Evolutionary conservation across 2,329 filamentous ascomycete genomes (phyloP).

Genomic region (Alternaria atra): DNA sequence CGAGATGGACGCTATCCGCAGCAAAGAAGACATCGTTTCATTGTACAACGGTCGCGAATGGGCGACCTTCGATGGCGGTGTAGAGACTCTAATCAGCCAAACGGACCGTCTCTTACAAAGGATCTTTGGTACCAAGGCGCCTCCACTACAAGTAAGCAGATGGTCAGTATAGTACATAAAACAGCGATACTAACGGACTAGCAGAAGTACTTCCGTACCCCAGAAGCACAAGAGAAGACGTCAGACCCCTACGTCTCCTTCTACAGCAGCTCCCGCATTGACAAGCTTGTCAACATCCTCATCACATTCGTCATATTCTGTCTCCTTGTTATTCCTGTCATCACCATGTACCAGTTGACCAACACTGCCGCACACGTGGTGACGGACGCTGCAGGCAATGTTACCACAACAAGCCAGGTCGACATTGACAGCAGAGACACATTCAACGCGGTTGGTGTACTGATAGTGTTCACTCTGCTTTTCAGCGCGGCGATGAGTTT

Average conservation of each 20-base stretch:
- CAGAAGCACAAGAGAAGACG: slow-evolving; percentile 51
- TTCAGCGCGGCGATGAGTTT: slow-evolving; percentile 51
- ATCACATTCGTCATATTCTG: slow-evolving; percentile 56
- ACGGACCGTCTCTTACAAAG: slow-evolving; percentile 35
- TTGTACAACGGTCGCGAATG: slow-evolving; percentile 53
- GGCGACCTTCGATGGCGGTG: slow-evolving; percentile 52
- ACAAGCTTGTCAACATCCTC: slow-evolving; percentile 53
- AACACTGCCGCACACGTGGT: slow-evolving; percentile 17
- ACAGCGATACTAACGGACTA: too few relatives aligned
- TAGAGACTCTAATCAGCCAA: slow-evolving; percentile 47
- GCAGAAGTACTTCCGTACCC: slow-evolving; percentile 51
- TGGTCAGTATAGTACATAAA: too few relatives aligned
- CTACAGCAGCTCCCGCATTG: slow-evolving; percentile 51
- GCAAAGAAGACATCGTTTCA: slow-evolving; percentile 54
- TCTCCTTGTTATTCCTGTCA: slow-evolving; percentile 53
- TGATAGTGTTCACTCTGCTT: slow-evolving; percentile 54
- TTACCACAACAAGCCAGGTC: not conserved
- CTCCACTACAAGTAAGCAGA: slow-evolving; percentile 36
- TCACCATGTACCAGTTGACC: slow-evolving; percentile 53
- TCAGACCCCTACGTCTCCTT: slow-evolving; percentile 44
- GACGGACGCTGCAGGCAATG: not conserved
- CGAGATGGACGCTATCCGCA: slow-evolving; percentile 49
- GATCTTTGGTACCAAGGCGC: slow-evolving; percentile 30
- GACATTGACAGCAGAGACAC: slow-evolving; percentile 38
- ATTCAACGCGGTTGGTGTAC: slow-evolving; percentile 52